These are phyloP conservation scores for Hysterium pulicare DNA, from an alignment of 2,329 filamentous ascomycete genomes.

Conservation along the genomic window DNA sequence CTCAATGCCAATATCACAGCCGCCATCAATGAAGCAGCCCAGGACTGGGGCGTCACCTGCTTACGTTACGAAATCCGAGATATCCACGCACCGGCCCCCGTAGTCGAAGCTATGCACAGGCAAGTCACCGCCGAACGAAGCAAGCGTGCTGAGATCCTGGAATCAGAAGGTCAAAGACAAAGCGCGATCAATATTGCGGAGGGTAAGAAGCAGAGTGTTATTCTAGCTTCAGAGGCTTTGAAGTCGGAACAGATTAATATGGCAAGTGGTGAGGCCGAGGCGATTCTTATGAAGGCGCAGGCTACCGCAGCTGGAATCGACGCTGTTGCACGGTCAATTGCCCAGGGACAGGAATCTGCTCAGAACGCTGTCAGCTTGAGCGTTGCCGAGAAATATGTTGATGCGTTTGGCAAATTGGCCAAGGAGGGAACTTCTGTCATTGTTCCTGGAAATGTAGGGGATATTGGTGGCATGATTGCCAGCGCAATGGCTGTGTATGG, in stretches of 20 bases:
- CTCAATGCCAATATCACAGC: conserved; percentile 98
- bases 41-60: conserved; percentile 95
- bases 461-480: conserved; percentile 95
- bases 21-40: conserved; percentile 95
- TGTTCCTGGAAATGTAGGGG: conserved; percentile 93
- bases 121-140: conserved; percentile 96
- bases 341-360: conserved; percentile 68
- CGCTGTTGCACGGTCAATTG: conserved; percentile 73
- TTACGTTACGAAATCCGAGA: conserved; percentile 97
- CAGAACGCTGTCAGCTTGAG: conserved; percentile 80
- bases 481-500: conserved; percentile 93
- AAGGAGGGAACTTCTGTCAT: conserved; percentile 95
- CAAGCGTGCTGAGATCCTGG: conserved; percentile 95
- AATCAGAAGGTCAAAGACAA: conserved; percentile 94
- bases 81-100: conserved; percentile 90
- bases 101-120: conserved; percentile 96
- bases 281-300: conserved; percentile 78
- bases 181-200: conserved; percentile 98
- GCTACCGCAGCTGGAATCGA: conserved; percentile 89
- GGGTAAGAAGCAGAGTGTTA: conserved; percentile 94
- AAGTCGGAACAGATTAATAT: conserved; percentile 89
- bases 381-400: conserved; percentile 97
- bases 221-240: conserved; percentile 89
- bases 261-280: conserved; percentile 89
- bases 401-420: conserved; percentile 86